Base-by-base conservation (phyloP, 345 rosid genomes). In the Eucalyptus rudis region DNA sequence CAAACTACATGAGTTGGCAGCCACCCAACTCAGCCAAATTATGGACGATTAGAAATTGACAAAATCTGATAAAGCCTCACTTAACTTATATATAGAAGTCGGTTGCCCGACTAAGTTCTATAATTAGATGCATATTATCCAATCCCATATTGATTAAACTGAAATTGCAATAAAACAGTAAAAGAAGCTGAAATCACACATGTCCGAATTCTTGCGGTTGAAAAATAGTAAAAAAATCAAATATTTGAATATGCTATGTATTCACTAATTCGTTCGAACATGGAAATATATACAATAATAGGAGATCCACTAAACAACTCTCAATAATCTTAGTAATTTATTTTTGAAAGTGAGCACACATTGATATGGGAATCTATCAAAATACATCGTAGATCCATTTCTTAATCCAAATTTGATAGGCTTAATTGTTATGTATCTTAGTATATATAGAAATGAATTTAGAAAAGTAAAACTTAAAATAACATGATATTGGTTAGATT, bases 351-450 rank as follows among this genome's bases (percentile, higher is more conserved):
- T 20, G 83, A 76, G 83, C 83, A 76, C 2, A 8, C 12, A 10
- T 19, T 36, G 47, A 10, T 22, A 36, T 10, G 83, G 2, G 2
- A 76, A 24, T 29, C 13, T 56, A 25, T 52, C 25, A 52, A 52
- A 52, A 52, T 3, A 52, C 0, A 0, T 52, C 0, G 0, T 2
- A 3, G 1, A 20, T 52, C 58, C 10, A 52, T 52, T 52, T 20
- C 25, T 52, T 56, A 56, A 56, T 56, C 27, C 0, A 56, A 20
- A 56, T 56, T 8, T 56, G 11, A 56, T 56, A 22, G 12, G 59
- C 59, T 56, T 22, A 56, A 2, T 54, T 56, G 11, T 22, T 56
- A 56, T 0, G 5, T 56, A 56, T 56, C 2, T 54, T 9, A 20
- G 5, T 22, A 56, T 22, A 56, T 56, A 4, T 8, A 22, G 62